phyloP scores from a whole-genome alignment of 2,329 filamentous ascomycete species.

The Trichoderma citrinoviride region DNA sequence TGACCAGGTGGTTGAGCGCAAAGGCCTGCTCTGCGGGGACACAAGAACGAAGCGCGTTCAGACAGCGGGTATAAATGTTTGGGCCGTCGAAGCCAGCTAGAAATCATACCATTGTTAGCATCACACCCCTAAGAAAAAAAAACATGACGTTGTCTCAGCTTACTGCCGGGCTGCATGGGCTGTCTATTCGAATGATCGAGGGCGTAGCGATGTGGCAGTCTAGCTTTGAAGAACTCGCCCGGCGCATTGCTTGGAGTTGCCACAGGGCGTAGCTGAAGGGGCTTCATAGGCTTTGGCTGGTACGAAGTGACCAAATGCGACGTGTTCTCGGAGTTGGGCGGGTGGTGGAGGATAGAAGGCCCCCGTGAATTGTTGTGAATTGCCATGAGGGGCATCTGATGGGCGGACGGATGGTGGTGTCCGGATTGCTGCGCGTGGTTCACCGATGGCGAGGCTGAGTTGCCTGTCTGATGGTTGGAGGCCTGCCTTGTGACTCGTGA shows the following conservation, averaged over 20 bases:
- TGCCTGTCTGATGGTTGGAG: constrained; percentile 42
- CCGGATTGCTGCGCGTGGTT: constrained; percentile 30
- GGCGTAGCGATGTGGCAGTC: constrained; percentile 44
- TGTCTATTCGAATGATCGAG: constrained; percentile 38
- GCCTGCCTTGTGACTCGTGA: constrained; percentile 61
- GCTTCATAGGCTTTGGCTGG: constrained; percentile 63
- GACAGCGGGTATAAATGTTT: constrained; percentile 87
- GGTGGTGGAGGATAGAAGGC: constrained; percentile 49
- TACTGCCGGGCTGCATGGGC: constrained; percentile 60
- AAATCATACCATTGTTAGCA: neutral
- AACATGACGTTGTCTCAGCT: constrained; percentile 33
- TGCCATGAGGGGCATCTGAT: constrained; percentile 33
- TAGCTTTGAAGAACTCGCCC: constrained; percentile 53
- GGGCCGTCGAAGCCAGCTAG: constrained; percentile 66
- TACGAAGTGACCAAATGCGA: constrained; percentile 65
- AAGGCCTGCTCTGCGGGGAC: constrained; percentile 85
- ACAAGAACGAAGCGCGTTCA: constrained; percentile 77
- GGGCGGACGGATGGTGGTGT: constrained; percentile 33
- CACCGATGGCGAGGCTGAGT: constrained; percentile 30
- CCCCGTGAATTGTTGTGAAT: constrained; percentile 39
- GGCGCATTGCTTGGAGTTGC: constrained; percentile 73
- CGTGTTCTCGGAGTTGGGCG: constrained; percentile 53
- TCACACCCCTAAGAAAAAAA: neutral
- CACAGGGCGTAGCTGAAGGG: constrained; percentile 67
- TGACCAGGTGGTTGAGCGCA: constrained; percentile 87